A percentile compares a stretch with the other conserved stretches of the same genome.
Evolutionary conservation across 2,329 filamentous ascomycete genomes (phyloP).

Genomic region (Fusarium beomiforme): DNA sequence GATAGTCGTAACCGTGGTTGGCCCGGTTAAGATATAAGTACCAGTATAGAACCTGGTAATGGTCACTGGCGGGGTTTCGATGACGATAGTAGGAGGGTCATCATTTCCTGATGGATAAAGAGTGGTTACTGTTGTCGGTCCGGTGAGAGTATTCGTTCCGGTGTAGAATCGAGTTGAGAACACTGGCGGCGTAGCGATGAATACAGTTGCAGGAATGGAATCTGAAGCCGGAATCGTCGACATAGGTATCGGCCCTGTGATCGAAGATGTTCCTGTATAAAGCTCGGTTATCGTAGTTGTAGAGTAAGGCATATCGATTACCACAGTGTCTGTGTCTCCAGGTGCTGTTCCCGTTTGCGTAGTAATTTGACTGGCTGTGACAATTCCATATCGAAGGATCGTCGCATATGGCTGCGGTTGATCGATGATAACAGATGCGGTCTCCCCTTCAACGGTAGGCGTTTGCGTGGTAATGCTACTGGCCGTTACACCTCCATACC

Average conservation of each 20-base stretch:
- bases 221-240: background rate
- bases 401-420: background rate
- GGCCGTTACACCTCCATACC: background rate
- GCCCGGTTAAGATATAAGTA: background rate
- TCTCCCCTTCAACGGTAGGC: background rate
- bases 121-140: background rate
- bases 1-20: background rate
- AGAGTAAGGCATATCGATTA: background rate
- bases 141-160: background rate
- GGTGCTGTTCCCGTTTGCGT: background rate
- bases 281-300: background rate
- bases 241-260: background rate
- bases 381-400: background rate
- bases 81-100: background rate
- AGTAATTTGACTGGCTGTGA: background rate
- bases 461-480: background rate
- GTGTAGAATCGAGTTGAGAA: background rate
- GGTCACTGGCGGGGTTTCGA: no score
- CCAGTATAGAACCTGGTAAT: slow-evolving; percentile 2
- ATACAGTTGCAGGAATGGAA: background rate
- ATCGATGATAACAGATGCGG: background rate
- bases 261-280: background rate
- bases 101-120: background rate
- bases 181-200: background rate
- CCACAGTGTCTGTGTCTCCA: background rate